Evolutionary conservation across 1,284 basidiomycete genomes (phyloP).

Genomic region (Trametes hirsuta): DNA sequence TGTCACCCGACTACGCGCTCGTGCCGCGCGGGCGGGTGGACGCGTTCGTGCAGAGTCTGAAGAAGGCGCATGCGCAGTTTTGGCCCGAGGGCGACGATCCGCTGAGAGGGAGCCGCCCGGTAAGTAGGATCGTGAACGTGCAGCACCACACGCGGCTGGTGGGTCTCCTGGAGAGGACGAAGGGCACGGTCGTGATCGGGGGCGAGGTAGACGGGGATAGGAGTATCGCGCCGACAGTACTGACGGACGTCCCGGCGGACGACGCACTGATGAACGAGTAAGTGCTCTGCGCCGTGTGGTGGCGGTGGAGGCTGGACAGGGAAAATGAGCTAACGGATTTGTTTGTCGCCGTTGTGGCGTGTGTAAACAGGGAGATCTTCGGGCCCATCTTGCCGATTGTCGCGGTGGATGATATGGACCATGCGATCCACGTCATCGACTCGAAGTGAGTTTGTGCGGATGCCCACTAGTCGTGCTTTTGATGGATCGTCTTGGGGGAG

Average conservation of each 20-base stretch:
- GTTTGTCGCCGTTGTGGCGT: background rate
- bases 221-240: conserved; percentile 51
- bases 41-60: conserved; percentile 54
- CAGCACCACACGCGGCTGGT: conserved; percentile 56
- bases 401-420: conserved; percentile 55
- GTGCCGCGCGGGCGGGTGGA: conserved; percentile 51
- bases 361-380: conserved; percentile 57
- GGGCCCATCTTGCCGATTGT: conserved; percentile 72
- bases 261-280: conserved; percentile 61
- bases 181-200: conserved; percentile 60
- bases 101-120: conserved; percentile 40
- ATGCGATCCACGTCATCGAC: conserved; percentile 55
- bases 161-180: conserved; percentile 50
- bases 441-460: conserved; percentile 36
- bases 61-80: conserved; percentile 40
- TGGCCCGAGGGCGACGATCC: conserved; percentile 41
- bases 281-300: conserved; percentile 11
- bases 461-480: background rate
- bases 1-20: conserved; percentile 68
- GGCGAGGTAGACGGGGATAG: conserved; percentile 47
- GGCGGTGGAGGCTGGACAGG: background rate
- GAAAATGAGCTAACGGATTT: background rate
- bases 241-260: conserved; percentile 48
- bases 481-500: background rate
- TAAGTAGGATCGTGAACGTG: conserved; percentile 50